A percentile compares a stretch with the other conserved stretches of the same genome.
phyloP scores from a whole-genome alignment of 805 yeast species.

The Ogataea parapolymorpha region DNA sequence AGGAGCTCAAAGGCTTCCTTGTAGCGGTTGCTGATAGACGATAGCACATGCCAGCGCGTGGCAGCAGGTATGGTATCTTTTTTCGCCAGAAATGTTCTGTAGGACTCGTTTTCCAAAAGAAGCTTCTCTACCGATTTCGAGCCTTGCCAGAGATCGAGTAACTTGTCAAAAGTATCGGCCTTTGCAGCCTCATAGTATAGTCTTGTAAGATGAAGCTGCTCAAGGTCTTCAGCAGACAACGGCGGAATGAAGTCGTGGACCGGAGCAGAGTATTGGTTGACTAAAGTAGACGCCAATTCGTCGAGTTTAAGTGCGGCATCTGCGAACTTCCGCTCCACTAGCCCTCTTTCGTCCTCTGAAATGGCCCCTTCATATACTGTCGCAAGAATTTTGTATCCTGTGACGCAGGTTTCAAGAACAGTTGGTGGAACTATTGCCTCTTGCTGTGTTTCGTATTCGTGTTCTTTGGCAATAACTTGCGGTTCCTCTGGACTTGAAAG shows the following conservation, averaged over 20 bases:
- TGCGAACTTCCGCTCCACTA: neutral
- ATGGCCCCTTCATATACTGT: slow-evolving; percentile 27
- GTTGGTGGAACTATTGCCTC: slow-evolving; percentile 28
- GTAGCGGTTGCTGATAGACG: slow-evolving; percentile 35
- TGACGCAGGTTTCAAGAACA: slow-evolving; percentile 26
- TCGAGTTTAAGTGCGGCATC: slow-evolving; percentile 19
- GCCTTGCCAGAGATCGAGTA: slow-evolving; percentile 36
- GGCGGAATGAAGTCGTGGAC: slow-evolving; percentile 27
- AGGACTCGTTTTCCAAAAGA: slow-evolving; percentile 42
- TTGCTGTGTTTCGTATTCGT: slow-evolving; percentile 8
- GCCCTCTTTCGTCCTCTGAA: slow-evolving; percentile 4
- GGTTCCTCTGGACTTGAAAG: slow-evolving; percentile 19
- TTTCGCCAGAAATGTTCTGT: slow-evolving; percentile 42
- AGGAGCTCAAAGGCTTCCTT: slow-evolving; percentile 40
- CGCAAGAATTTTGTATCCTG: slow-evolving; percentile 26
- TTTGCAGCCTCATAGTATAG: slow-evolving; percentile 31
- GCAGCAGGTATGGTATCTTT: slow-evolving; percentile 17
- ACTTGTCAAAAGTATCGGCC: slow-evolving; percentile 24
- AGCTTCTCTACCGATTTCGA: slow-evolving; percentile 33
- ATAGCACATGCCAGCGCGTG: slow-evolving; percentile 39
- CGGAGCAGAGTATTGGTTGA: slow-evolving; percentile 17
- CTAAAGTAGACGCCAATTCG: slow-evolving; percentile 8
- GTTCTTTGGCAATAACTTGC: neutral
- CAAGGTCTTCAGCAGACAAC: slow-evolving; percentile 28
- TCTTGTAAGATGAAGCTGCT: slow-evolving; percentile 34